A percentile compares a stretch with the other conserved stretches of the same genome.
Evolutionary conservation across 495 filamentous ascomycete genomes (phyloP).

Genomic region (Tetracladium marchalianum): DNA sequence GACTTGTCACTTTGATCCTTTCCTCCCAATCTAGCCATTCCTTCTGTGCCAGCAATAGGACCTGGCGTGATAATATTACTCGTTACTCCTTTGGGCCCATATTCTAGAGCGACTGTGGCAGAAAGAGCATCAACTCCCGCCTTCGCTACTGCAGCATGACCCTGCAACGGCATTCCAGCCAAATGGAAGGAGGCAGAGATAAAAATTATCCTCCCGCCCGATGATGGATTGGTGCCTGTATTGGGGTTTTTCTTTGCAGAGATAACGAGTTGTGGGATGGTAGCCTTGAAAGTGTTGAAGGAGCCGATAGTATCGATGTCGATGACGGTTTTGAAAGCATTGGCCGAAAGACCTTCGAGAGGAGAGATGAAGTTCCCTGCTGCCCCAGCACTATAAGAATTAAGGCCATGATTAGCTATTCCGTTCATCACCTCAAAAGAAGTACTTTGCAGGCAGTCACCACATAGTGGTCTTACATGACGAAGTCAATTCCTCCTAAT

Average conservation of each 20-base stretch:
- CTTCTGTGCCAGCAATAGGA: conserved; percentile 49
- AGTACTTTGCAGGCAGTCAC: no score
- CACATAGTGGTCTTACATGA: conserved; percentile 49
- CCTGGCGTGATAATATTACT: conserved; percentile 82
- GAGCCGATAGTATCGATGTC: conserved; percentile 93
- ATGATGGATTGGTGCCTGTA: conserved; percentile 33
- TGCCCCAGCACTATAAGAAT: conserved; percentile 62
- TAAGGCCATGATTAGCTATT: conserved; percentile 9
- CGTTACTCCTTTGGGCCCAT: conserved; percentile 80
- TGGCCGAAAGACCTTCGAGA: conserved; percentile 67
- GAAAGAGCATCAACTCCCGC: conserved; percentile 81
- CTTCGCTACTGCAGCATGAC: conserved; percentile 83
- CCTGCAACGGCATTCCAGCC: conserved; percentile 69
- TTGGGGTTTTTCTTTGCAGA: conserved; percentile 55
- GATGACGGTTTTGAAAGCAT: conserved; percentile 92
- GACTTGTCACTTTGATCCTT: conserved; percentile 23
- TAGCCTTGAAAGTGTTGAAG: conserved; percentile 91
- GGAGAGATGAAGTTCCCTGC: conserved; percentile 95
- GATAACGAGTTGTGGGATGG: conserved; percentile 63
- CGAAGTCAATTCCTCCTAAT: conserved; percentile 80
- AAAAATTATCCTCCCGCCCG: conserved; percentile 80
- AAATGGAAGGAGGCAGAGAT: conserved; percentile 87
- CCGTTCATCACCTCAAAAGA: neutral
- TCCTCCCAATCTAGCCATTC: conserved; percentile 38
- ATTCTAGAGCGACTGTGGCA: conserved; percentile 67